phyloP scores from a whole-genome alignment of 2,329 filamentous ascomycete species.

The Dactylellina leptospora region DNA sequence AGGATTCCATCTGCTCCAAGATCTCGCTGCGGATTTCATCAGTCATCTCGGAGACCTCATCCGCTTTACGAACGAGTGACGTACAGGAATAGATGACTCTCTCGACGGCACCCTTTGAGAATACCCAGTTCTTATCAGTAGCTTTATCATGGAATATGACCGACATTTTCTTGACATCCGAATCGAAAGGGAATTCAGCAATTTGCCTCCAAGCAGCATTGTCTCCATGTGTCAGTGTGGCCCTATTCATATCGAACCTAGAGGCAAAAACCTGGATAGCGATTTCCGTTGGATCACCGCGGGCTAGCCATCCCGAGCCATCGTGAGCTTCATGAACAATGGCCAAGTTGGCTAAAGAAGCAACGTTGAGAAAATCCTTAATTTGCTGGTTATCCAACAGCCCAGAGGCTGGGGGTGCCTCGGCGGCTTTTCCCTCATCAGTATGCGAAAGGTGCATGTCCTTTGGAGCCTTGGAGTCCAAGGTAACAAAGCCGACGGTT shows the following conservation, averaged over 20 bases:
- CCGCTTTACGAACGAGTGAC: constrained; percentile 63
- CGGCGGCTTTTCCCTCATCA: constrained; percentile 37
- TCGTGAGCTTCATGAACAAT: constrained; percentile 57
- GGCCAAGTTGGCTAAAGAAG: constrained; percentile 63
- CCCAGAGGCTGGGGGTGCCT: constrained; percentile 54
- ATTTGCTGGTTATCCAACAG: constrained; percentile 61
- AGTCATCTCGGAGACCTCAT: constrained; percentile 61
- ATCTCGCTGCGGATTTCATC: constrained; percentile 64
- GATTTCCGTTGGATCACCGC: constrained; percentile 76
- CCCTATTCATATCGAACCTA: constrained; percentile 65
- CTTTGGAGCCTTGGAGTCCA: constrained; percentile 58
- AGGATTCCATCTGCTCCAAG: constrained; percentile 73
- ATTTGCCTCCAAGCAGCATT: constrained; percentile 66
- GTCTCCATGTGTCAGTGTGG: constrained; percentile 67
- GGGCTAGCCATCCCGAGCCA: constrained; percentile 67
- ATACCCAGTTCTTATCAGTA: constrained; percentile 62
- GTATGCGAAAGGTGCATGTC: constrained; percentile 59
- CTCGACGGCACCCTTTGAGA: constrained; percentile 76
- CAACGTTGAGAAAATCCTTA: constrained; percentile 67
- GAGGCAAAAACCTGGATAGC: constrained; percentile 78
- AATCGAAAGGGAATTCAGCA: constrained; percentile 77
- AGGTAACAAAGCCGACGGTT: constrained; percentile 63
- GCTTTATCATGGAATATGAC: constrained; percentile 69
- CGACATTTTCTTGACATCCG: constrained; percentile 78
- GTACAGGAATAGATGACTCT: constrained; percentile 73